These are phyloP conservation scores for Kodamaea kakaduensis DNA, from an alignment of 805 yeast genomes.

Conservation along the genomic window DNA sequence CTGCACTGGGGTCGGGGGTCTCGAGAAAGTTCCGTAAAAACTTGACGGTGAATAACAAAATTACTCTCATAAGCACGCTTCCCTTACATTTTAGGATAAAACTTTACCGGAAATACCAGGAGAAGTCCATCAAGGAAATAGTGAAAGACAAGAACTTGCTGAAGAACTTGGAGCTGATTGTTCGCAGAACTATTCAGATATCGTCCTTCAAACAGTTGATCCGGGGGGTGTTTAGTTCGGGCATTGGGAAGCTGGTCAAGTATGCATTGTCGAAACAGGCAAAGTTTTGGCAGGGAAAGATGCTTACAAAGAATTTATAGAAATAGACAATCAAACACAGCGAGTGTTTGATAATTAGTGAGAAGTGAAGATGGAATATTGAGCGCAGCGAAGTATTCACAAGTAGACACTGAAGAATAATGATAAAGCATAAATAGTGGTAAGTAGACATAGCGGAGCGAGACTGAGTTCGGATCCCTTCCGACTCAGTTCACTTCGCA, in stretches of 20 bases:
- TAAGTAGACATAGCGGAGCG: too few relatives aligned
- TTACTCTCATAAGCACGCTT: conserved; percentile 23
- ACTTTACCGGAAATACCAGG: conserved; percentile 30
- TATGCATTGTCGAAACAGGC: conserved; percentile 71
- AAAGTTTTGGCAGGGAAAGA: conserved; percentile 21
- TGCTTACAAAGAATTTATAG: conserved; percentile 7
- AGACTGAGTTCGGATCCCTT: too few relatives aligned
- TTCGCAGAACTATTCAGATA: conserved; percentile 50
- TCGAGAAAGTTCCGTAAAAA: conserved; percentile 16
- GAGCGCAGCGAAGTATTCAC: not conserved
- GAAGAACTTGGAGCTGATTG: conserved; percentile 24
- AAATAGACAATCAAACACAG: conserved; percentile 1
- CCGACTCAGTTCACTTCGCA: too few relatives aligned
- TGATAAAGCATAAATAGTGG: too few relatives aligned
- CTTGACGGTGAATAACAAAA: conserved; percentile 17
- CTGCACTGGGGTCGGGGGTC: conserved; percentile 7
- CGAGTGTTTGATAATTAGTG: not conserved
- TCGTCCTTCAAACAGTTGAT: conserved; percentile 72
- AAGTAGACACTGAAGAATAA: too few relatives aligned
- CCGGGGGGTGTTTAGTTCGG: conserved; percentile 88
- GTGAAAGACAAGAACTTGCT: conserved; percentile 40
- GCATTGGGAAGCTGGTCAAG: conserved; percentile 60
- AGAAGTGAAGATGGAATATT: not conserved
- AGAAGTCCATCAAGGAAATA: conserved; percentile 36
- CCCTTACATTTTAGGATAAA: conserved; percentile 17